These are phyloP conservation scores for Strigomonas galati DNA, from an alignment of 208 protist genomes.

Conservation along the genomic window DNA sequence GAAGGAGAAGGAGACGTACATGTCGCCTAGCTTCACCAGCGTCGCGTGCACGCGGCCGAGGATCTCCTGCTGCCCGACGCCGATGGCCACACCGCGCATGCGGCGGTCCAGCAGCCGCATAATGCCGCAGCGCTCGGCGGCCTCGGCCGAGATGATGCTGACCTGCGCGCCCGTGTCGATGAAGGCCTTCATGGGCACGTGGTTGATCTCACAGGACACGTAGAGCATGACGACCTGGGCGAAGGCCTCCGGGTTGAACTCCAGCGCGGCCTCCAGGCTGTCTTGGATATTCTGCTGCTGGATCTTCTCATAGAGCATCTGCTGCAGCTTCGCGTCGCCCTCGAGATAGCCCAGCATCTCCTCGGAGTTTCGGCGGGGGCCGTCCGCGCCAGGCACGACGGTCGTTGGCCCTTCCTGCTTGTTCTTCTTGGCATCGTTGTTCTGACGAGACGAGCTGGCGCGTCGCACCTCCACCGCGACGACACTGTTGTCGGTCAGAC, in stretches of 20 bases:
- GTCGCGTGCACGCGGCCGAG: slow-evolving; percentile 92
- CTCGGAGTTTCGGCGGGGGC: not conserved
- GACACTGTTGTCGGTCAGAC: not conserved
- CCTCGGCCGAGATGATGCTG: slow-evolving; percentile 76
- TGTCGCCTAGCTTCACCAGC: slow-evolving; percentile 65
- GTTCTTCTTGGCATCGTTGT: not conserved
- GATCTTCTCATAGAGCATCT: slow-evolving; percentile 75
- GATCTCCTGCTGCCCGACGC: slow-evolving; percentile 88
- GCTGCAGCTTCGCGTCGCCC: slow-evolving; percentile 69
- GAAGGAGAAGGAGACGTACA: slow-evolving; percentile 82
- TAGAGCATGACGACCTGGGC: slow-evolving; percentile 90
- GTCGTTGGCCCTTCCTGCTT: not conserved
- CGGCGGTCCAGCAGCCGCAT: slow-evolving; percentile 87
- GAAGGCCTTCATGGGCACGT: slow-evolving; percentile 90
- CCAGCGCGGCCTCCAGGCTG: slow-evolving; percentile 87
- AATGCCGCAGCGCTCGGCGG: slow-evolving; percentile 86
- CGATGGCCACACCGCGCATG: slow-evolving; percentile 77
- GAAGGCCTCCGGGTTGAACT: slow-evolving; percentile 95
- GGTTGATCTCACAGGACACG: slow-evolving; percentile 89
- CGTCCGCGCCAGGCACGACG: too few species aligned
- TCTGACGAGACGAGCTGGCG: too few species aligned
- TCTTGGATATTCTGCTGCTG: slow-evolving; percentile 83
- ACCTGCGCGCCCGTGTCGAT: slow-evolving; percentile 90
- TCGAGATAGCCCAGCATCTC: not conserved
- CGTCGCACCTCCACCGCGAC: not conserved